These are phyloP conservation scores for Aspergillus fumigatus DNA, from an alignment of 2,329 filamentous ascomycete genomes.

Conservation along the genomic window DNA sequence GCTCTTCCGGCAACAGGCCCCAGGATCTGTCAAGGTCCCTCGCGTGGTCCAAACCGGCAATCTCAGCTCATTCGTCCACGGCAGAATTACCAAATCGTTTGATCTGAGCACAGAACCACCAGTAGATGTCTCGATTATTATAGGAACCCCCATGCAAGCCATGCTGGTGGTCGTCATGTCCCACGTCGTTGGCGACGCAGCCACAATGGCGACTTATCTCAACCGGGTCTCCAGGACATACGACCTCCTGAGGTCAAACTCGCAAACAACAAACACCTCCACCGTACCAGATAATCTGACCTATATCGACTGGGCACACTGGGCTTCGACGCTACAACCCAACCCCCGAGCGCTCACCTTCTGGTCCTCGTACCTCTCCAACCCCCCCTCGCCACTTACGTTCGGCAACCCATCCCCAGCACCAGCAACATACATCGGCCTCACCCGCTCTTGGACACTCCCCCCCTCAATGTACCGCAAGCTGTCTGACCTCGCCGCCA, in stretches of 20 bases:
- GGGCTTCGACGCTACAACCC: not conserved
- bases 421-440: not conserved
- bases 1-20: not conserved
- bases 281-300: not conserved
- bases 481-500: not conserved
- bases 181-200: not conserved
- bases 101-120: not conserved
- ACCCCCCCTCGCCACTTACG: not conserved
- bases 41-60: not conserved
- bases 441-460: not conserved
- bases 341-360: not conserved
- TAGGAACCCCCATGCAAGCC: not conserved
- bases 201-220: not conserved
- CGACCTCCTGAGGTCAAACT: not conserved
- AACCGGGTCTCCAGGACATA: not conserved
- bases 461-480: not conserved
- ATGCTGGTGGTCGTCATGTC: not conserved
- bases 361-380: not conserved
- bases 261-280: not conserved
- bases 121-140: not conserved
- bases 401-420: not conserved
- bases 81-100: not conserved
- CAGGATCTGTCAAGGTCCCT: not conserved
- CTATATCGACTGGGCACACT: not conserved
- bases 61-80: not conserved